Evolutionary conservation across 495 filamentous ascomycete genomes (phyloP), one percentile per base, ranked within the genome.

Genomic region (Geopyxis carbonaria): DNA sequence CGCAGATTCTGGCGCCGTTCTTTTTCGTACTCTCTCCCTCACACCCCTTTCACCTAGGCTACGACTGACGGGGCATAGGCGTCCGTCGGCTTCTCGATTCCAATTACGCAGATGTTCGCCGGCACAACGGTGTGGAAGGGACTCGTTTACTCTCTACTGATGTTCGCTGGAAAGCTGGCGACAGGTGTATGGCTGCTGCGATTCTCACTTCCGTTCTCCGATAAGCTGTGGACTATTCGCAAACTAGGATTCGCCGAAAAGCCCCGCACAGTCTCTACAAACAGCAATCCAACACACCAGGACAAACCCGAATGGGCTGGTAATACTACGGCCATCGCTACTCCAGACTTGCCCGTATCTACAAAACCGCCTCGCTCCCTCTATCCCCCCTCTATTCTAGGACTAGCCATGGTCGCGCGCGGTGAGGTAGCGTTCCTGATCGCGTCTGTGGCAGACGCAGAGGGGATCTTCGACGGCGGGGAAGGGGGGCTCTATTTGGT

Each of bases 341-440:
- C n/a, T n/a, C n/a, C 31, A n/a, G 11, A 1, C 2, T 15, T 34
- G 7, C 58, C 2, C 1, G 19, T 22, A 1, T 0, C 34, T 10
- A 6, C 5, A 1, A 16, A 22, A 1, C 11, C 22, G 2, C 48
- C 38, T 1, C 29, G 23, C 15, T 51, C 42, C 8, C 33, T 50
- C 3, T 45, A 49, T 23, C 42, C 47, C 10, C 32, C 42, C 2
- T 56, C 64, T 0, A 71, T 81, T 5, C 45, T 81, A 10, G 64
- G 66, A 0, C 50, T 62, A 24, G 69, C 77, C 0, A 86, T 86
- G 79, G 68, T 78, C 0, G 71, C 81, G 0, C 67, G 79, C 23
- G 81, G 80, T 2, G 80, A 92, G 51, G 77, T 87, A 19, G 80
- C 79, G 0, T 80, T 82, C 40, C 58, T 87, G 15, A 80, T 89